A percentile compares a stretch with the other conserved stretches of the same genome.
Conservation (phyloP, 2,329 filamentous ascomycete species). For the Beauveria rudraprayagi region DNA sequence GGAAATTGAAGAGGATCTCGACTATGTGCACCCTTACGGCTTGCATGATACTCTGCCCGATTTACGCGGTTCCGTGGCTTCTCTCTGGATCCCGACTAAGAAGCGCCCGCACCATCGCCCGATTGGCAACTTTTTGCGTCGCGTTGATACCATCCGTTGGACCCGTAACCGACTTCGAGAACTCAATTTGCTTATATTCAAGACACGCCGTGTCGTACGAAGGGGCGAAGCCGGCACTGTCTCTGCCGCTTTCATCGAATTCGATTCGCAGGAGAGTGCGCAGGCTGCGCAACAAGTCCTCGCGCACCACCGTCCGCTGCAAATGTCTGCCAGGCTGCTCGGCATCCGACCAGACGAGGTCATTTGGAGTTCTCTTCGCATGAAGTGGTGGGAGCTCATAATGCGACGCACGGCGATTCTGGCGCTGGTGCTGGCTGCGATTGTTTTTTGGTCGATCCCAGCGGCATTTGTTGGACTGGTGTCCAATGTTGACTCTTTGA, state of each 20-base stretch:
- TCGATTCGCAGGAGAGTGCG: conserved; percentile 71
- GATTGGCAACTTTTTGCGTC: conserved; percentile 66
- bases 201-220: conserved; percentile 68
- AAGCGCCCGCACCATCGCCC: conserved; percentile 66
- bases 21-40: conserved; percentile 31
- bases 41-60: conserved; percentile 28
- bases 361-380: conserved; percentile 76
- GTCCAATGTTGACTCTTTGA: conserved; percentile 71
- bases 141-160: conserved; percentile 93
- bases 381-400: conserved; percentile 81
- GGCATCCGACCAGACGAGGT: conserved; percentile 76
- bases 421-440: conserved; percentile 65
- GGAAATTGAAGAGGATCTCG: conserved; percentile 19
- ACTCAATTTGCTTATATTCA: conserved; percentile 36
- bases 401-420: conserved; percentile 61
- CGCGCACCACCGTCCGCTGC: conserved; percentile 76
- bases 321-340: conserved; percentile 79
- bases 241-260: conserved; percentile 85
- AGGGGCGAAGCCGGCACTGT: conserved; percentile 60
- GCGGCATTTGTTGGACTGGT: conserved; percentile 76
- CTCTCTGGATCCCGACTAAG: conserved; percentile 65
- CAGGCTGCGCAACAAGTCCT: conserved; percentile 82
- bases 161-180: conserved; percentile 49
- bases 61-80: conserved; percentile 48
- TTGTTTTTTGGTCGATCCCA: conserved; percentile 78